Base-by-base conservation (phyloP, 495 filamentous ascomycete genomes). In the Daldinia bambusicola region DNA sequence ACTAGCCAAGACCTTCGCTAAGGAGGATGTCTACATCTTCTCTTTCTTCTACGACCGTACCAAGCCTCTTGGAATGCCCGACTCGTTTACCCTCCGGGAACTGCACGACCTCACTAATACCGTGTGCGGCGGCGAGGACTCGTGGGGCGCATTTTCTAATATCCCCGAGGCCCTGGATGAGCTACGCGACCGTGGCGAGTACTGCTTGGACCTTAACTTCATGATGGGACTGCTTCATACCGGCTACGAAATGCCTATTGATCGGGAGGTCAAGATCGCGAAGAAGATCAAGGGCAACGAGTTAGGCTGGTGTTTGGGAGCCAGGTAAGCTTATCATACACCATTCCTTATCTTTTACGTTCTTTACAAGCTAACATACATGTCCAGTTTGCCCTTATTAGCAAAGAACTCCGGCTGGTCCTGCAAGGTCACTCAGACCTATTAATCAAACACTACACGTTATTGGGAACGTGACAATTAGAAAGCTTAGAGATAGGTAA, bases 211-310 rank as follows among this genome's bases (percentile, higher is more conserved):
- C 78, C 82, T 99, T 68, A 98, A 91, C 80, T 99, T 98, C 79
- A 97, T 97, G 93, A 77, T 97, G 66, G 91, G 91, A 22, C 83
- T 99, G 57, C 81, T 98, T 66, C 94, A 98, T 79, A 98, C 94
- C 0, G 95, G 95, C 18, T 99, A 99, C 79, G 95, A 97, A 71
- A 98, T 99, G 94, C 94, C 94, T 5, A 86, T 98, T 74, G 92
- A 95, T 64, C 88, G 95, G 20, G 95, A 98, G 81, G 94, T 99
- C 60, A 93, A 91, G 85, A 96, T 97, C 72, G 95, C 95, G 32
- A 98, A 99, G 91, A 95, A 97, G 87, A 95, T 98, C 73, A 95
- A 95, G 84, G 89, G 89, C 37, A 97, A 97, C 79, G 96, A 99
- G 85, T 82, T 99, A 63, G 95, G 95, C 55, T 99, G 95, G 95